phyloP scores from a whole-genome alignment of 2,329 filamentous ascomycete species.

The Aspergillus japonicus region DNA sequence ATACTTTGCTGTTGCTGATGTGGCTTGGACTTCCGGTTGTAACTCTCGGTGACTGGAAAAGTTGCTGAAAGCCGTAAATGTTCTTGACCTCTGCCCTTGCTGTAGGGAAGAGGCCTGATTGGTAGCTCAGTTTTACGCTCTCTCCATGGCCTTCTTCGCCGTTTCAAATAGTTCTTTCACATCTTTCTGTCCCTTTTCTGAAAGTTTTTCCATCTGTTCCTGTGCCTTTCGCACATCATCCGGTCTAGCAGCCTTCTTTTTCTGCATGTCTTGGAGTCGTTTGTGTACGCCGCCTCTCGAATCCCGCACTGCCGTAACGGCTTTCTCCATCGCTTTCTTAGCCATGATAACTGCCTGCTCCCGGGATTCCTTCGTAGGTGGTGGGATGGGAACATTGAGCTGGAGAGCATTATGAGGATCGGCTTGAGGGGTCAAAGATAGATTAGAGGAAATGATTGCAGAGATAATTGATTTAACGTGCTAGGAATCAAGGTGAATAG shows the following conservation, averaged over 20 bases:
- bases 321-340: conserved; percentile 45
- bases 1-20: neutral
- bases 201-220: conserved; percentile 49
- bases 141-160: conserved; percentile 41
- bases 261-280: conserved; percentile 44
- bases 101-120: neutral
- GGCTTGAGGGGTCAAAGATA: conserved; percentile 45
- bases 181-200: conserved; percentile 48
- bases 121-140: conserved; percentile 20
- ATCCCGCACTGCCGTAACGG: conserved; percentile 40
- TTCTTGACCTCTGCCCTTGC: neutral
- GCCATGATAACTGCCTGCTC: conserved; percentile 41
- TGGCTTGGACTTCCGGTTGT: no score
- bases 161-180: conserved; percentile 47
- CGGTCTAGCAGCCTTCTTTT: conserved; percentile 44
- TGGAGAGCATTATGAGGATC: conserved; percentile 46
- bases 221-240: conserved; percentile 49
- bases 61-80: neutral
- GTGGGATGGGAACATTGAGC: conserved; percentile 47
- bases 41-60: neutral
- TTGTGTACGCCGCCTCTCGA: conserved; percentile 47
- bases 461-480: conserved; percentile 47
- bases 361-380: conserved; percentile 48
- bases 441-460: conserved; percentile 42
- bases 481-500: conserved; percentile 23